Evolutionary conservation across 2,329 filamentous ascomycete species (phyloP), one percentile per base, ranked within the genome.

Genomic region (Grosmannia serpens): DNA sequence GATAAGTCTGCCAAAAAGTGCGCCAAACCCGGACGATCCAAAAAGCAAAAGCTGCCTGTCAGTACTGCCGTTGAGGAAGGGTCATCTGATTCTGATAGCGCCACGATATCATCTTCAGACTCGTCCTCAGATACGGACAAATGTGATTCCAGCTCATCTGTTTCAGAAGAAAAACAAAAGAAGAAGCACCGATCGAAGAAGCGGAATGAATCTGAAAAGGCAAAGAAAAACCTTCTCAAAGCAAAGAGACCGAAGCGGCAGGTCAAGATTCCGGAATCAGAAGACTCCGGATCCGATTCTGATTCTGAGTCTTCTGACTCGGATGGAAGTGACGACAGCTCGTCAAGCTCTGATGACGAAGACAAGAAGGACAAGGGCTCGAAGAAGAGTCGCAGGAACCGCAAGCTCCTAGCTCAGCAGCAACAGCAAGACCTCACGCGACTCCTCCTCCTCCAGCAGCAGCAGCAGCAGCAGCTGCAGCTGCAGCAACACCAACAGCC

Each of bases 191-290:
- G 63, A 8, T 55, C 62, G 29, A 71, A 69, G 63, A 71, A 69
- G 57, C 69, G 67, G 2, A 65, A 65, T 27, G 65, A 67, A 20
- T n/a, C 59, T 7, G 64, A 64, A 13, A 70, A 68, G 53, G 26
- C 61, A 35, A 71, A 67, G 61, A 69, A 67, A 57, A 71, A 68
- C 62, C 50, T 56, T 0, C 9, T 55, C 51, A 69, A 67, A 55
- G 27, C 24, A 8, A 59, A 55, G n/a, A 50, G 44, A 20, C 26
- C 54, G 4, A 68, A 67, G 57, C 70, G 68, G 62, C 53, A 56
- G 0, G 15, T 56, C 56, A 68, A 66, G 53, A 35, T 56, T 3
- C 58, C 62, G 33, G 58, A 53, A 8, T 44, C 61, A 1, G 64
- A 66, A 11, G 61, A 57, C 3, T 65, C 62, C 3, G 56, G 22